phyloP scores from a whole-genome alignment of 2,329 filamentous ascomycete species.

The Neonectria magnoliae region DNA sequence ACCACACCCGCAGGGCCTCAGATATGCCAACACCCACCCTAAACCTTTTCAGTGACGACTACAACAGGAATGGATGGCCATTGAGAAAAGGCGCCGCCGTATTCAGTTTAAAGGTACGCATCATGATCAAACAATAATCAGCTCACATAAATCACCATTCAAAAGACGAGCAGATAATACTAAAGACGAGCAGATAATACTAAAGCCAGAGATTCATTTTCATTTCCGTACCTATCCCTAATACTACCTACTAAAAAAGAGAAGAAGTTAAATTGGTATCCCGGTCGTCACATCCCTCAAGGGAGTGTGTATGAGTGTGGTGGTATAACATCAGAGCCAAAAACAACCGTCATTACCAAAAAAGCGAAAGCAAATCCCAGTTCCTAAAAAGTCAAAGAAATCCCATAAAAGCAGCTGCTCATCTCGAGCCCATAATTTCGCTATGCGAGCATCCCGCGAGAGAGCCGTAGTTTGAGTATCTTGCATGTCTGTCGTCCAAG shows the following conservation, averaged over 20 bases:
- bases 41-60: not conserved
- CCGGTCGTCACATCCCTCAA: slow-evolving; percentile 30
- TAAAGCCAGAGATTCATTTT: slow-evolving; percentile 19
- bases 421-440: slow-evolving; percentile 42
- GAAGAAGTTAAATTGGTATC: slow-evolving; percentile 40
- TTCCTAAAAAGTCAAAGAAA: slow-evolving; percentile 18
- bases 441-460: slow-evolving; percentile 43
- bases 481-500: slow-evolving; percentile 38
- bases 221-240: slow-evolving; percentile 22
- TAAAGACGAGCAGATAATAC: not conserved
- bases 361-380: slow-evolving; percentile 1
- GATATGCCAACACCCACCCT: too few relatives aligned
- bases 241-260: slow-evolving; percentile 16
- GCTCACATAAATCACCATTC: not conserved
- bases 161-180: not conserved
- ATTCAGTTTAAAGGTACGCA: not conserved
- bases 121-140: not conserved
- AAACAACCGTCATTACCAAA: slow-evolving; percentile 8
- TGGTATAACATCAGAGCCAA: slow-evolving; percentile 18
- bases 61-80: not conserved
- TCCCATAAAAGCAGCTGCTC: slow-evolving; percentile 37
- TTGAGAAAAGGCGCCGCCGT: too few relatives aligned
- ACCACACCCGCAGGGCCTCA: too few relatives aligned
- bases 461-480: slow-evolving; percentile 40
- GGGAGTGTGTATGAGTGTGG: slow-evolving; percentile 22